A percentile compares a stretch with the other conserved stretches of the same genome.
These are phyloP conservation scores for Kingdonia uniflora DNA, from an alignment of 164 flowering plant genomes.

Conservation along the genomic window DNA sequence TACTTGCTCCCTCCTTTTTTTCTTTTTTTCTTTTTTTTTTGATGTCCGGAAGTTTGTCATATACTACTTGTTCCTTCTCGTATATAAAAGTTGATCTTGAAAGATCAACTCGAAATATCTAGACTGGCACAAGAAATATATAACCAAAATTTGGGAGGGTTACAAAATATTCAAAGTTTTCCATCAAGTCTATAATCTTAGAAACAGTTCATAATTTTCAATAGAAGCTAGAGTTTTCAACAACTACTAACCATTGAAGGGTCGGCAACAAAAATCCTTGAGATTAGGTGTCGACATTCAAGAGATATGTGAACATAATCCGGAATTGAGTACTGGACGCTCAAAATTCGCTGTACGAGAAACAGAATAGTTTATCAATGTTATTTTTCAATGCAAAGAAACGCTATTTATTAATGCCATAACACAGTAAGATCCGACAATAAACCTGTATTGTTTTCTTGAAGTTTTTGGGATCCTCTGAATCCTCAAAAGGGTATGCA, in stretches of 20 bases:
- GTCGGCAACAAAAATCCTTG: conserved; percentile 80
- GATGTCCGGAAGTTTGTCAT: too few relatives aligned
- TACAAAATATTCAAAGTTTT: too few relatives aligned
- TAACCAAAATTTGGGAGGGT: background rate
- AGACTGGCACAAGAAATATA: too few relatives aligned
- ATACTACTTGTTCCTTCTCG: too few relatives aligned
- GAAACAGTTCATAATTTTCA: background rate
- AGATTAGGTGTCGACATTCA: conserved; percentile 71
- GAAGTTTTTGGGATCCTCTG: conserved; percentile 75
- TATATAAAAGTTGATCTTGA: too few relatives aligned
- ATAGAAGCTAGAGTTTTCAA: too few relatives aligned
- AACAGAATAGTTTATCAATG: conserved; percentile 3
- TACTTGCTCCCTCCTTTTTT: too few relatives aligned
- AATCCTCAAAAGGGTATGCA: conserved; percentile 87
- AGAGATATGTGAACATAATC: conserved; percentile 72
- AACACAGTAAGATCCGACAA: conserved; percentile 2
- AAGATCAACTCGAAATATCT: too few relatives aligned
- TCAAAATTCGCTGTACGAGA: conserved; percentile 60
- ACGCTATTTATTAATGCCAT: background rate
- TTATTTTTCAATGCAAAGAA: background rate
- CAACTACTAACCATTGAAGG: conserved; percentile 51
- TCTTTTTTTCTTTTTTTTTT: too few relatives aligned
- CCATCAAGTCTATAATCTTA: too few relatives aligned
- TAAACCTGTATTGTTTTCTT: conserved; percentile 67
- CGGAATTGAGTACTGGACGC: conserved; percentile 81